Conservation (phyloP, 2,329 filamentous ascomycete genomes). For the Fusarium azukiicola region DNA sequence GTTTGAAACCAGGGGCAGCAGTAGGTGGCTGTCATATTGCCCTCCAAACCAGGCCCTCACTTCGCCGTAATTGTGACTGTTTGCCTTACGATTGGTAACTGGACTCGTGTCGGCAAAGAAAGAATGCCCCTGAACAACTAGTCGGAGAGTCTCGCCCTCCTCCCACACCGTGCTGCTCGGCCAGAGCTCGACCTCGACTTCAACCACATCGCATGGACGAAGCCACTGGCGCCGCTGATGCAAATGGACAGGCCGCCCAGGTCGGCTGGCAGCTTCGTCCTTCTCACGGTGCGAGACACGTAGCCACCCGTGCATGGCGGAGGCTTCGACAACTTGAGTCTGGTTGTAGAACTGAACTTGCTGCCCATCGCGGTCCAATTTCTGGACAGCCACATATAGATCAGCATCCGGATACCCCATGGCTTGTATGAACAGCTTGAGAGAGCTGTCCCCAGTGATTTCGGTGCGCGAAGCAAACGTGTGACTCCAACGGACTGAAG, state of each 20-base stretch:
- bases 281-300: neutral
- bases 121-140: slow-evolving; percentile 14
- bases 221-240: slow-evolving; percentile 19
- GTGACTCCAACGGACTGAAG: neutral
- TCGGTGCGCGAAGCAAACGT: neutral
- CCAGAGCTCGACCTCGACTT: slow-evolving; percentile 32
- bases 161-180: slow-evolving; percentile 28
- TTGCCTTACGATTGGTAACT: neutral
- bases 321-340: neutral
- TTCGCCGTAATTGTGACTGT: slow-evolving; percentile 28
- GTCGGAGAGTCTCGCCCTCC: slow-evolving; percentile 23
- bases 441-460: neutral
- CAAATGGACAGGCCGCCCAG: slow-evolving; percentile 4
- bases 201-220: slow-evolving; percentile 14
- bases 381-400: neutral
- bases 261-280: neutral
- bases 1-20: neutral
- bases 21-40: neutral
- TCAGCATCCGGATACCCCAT: neutral
- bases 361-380: neutral
- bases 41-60: slow-evolving; percentile 26
- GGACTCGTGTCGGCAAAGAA: neutral
- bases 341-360: neutral
- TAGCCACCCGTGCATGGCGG: neutral
- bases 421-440: slow-evolving; percentile 7